A percentile compares a stretch with the other conserved stretches of the same genome.
Conservation (phyloP, 768 basidiomycete species). For the Panus rudis region DNA sequence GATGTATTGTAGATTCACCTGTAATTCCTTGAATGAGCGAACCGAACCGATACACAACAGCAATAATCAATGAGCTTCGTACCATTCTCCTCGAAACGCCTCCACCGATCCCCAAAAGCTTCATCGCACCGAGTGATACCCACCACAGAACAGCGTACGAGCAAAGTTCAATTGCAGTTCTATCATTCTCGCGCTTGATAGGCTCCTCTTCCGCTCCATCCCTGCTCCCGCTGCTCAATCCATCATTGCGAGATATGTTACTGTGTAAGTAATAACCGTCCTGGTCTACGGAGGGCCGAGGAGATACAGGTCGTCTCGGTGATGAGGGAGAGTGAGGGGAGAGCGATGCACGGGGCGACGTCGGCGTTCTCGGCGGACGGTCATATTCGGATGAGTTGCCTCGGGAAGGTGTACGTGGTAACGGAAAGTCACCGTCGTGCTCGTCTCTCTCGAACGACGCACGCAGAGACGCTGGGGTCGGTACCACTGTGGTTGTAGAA, state of each 20-base stretch:
- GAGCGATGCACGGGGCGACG: no score
- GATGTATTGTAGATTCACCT: conserved; percentile 88
- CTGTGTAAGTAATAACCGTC: conserved; percentile 3
- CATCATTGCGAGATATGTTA: no score
- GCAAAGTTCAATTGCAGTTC: conserved; percentile 70
- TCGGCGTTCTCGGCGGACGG: no score
- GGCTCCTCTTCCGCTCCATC: no score
- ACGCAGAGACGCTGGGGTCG: no score
- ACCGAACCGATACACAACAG: neutral
- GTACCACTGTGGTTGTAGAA: neutral
- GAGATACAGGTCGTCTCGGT: neutral
- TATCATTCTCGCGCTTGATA: conserved; percentile 57
- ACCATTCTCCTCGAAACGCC: conserved; percentile 59
- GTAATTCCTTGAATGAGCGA: neutral
- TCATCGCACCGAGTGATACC: conserved; percentile 39
- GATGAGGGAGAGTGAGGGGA: neutral
- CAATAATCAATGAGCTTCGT: conserved; percentile 14
- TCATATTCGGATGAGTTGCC: no score
- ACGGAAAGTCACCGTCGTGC: no score
- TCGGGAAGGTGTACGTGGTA: no score
- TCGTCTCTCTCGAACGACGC: no score
- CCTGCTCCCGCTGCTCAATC: neutral
- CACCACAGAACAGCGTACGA: conserved; percentile 81
- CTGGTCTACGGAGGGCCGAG: conserved; percentile 5
- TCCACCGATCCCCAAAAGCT: conserved; percentile 26